These are phyloP conservation scores for Coemansia sp. DNA, from an alignment of 192 early-diverging fungal genomes.

Conservation along the genomic window DNA sequence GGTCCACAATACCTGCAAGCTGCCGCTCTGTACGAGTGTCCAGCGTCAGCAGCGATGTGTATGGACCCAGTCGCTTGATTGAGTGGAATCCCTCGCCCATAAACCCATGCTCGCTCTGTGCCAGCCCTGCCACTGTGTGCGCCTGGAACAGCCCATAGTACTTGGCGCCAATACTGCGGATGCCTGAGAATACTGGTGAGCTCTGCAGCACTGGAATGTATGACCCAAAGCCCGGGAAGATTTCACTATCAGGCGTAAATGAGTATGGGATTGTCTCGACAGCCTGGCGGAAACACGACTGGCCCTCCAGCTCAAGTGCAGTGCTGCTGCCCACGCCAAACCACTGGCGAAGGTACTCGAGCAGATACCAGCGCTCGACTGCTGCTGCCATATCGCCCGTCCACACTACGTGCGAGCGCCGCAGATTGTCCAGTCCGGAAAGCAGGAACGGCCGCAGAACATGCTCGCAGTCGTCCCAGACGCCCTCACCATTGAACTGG, in stretches of 20 bases:
- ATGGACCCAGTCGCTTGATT: conserved; percentile 66
- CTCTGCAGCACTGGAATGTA: conserved; percentile 66
- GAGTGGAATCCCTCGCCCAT: conserved; percentile 59
- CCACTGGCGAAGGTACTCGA: conserved; percentile 60
- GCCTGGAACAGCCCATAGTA: conserved; percentile 88
- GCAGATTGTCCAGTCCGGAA: conserved; percentile 26
- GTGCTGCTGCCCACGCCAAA: conserved; percentile 38
- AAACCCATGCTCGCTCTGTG: conserved; percentile 59
- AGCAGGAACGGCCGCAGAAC: conserved; percentile 62
- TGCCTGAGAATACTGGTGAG: conserved; percentile 66
- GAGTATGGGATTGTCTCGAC: conserved; percentile 71
- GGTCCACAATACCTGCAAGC: conserved; percentile 62
- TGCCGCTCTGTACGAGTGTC: conserved; percentile 77
- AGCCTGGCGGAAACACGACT: conserved; percentile 61
- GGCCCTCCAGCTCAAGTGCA: conserved; percentile 34
- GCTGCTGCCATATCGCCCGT: conserved; percentile 59
- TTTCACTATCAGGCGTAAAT: conserved; percentile 79
- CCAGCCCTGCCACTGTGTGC: conserved; percentile 63
- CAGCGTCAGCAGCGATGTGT: conserved; percentile 65
- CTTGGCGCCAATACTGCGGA: conserved; percentile 63
- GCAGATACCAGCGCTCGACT: conserved; percentile 67
- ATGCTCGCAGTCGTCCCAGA: conserved; percentile 60
- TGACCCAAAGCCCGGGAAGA: conserved; percentile 74
- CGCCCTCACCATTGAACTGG: conserved; percentile 63
- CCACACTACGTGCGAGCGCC: conserved; percentile 55